Evolutionary conservation across 2,329 filamentous ascomycete genomes (phyloP), one percentile per base, ranked within the genome.

Genomic region (Fusarium phyllophilum): DNA sequence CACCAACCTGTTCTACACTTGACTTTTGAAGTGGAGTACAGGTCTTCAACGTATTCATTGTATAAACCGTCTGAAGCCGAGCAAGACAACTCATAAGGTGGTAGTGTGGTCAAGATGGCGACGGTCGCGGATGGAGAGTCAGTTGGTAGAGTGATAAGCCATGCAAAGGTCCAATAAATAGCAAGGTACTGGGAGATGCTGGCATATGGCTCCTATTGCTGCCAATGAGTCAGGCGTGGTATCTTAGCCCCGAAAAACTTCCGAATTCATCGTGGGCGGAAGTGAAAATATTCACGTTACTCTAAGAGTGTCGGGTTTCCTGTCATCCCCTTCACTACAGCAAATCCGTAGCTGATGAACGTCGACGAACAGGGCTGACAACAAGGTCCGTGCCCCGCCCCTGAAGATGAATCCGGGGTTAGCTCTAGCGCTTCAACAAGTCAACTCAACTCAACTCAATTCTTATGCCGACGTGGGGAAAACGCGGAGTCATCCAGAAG

Each of bases 391-490:
- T 72, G 56, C 62, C 12, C 24, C 24, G 44, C 71, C 67, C 71
- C 71, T 74, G 62, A 72, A 46, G 62, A 59, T 61, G 57, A 74
- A 72, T 72, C 71, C 38, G 71, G 71, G 71, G 71, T 72, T 72
- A 68, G 71, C 49, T 64, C 45, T 70, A 63, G 67, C 60, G 71
- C 59, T 44, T 68, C 66, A 67, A 74, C 60, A 67, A 33, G 29
- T 31, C 14, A 31, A 34, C n/a, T 17, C 33, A 38, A 22, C 34
- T 10, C 51, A 55, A 55, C 34, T 41, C 34, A 29, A 56, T 55
- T 65, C 55, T 51, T 42, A 66, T 70, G 52, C 60, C 57, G 42
- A 49, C 55, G 33, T 58, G 62, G 62, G 71, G 62, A 55, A 54
- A 72, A 57, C 42, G 62, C 55, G 38, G 54, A 68, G 62, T 34